phyloP scores from a whole-genome alignment of 2,329 filamentous ascomycete genomes.

The Ophiosphaerella narmari region DNA sequence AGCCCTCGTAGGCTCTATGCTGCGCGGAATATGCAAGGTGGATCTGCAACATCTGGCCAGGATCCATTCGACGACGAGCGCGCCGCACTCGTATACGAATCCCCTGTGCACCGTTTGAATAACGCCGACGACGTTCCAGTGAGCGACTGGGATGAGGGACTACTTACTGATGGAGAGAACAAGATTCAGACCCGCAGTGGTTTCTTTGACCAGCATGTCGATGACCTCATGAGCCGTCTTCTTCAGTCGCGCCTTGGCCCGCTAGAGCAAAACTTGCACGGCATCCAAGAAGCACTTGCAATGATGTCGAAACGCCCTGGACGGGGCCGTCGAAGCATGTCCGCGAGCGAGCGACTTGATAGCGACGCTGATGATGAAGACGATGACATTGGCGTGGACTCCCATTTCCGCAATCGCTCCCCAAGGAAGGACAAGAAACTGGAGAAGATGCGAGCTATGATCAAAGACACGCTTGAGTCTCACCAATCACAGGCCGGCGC shows the following conservation, averaged over 20 bases:
- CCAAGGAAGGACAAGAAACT: conserved; percentile 77
- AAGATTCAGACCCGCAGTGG: conserved; percentile 80
- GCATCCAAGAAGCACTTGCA: conserved; percentile 73
- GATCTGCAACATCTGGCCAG: conserved; percentile 47
- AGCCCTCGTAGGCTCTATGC: conserved; percentile 62
- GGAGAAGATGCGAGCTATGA: conserved; percentile 71
- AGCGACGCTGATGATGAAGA: conserved; percentile 97
- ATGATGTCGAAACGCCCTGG: conserved; percentile 57
- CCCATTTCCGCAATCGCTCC: conserved; percentile 70
- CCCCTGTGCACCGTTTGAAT: conserved; percentile 67
- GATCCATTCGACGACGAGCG: conserved; percentile 68
- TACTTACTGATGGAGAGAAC: conserved; percentile 74
- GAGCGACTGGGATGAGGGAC: conserved; percentile 91
- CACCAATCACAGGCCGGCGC: conserved; percentile 45
- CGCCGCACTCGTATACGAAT: conserved; percentile 58
- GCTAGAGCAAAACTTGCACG: conserved; percentile 76
- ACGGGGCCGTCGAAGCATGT: conserved; percentile 68
- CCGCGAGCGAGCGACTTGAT: conserved; percentile 68
- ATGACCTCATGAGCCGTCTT: conserved; percentile 78
- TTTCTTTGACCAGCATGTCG: conserved; percentile 91
- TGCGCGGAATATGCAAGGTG: conserved; percentile 26
- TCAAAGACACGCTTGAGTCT: conserved; percentile 66
- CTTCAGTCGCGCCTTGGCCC: conserved; percentile 78
- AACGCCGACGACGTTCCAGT: conserved; percentile 67
- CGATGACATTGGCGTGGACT: conserved; percentile 63